A percentile compares a stretch with the other conserved stretches of the same genome.
These are phyloP conservation scores for Fusarium graminum DNA, from an alignment of 2,329 filamentous ascomycete species.

Conservation along the genomic window DNA sequence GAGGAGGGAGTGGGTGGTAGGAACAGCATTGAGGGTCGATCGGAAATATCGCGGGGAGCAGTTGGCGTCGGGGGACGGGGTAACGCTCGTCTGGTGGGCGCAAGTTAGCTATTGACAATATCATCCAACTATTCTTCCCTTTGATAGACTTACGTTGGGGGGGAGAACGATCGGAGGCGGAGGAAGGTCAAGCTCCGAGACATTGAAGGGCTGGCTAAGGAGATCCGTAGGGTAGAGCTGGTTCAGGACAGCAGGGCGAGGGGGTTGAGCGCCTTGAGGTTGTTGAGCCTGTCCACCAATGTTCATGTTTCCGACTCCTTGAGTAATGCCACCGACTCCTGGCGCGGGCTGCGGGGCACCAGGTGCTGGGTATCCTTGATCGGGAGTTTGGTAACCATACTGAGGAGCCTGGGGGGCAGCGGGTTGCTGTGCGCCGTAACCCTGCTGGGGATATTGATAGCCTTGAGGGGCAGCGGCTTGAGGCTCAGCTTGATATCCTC, in stretches of 20 bases:
- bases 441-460: conserved; percentile 60
- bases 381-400: conserved; percentile 76
- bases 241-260: conserved; percentile 73
- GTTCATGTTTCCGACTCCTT: conserved; percentile 88
- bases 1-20: conserved; percentile 89
- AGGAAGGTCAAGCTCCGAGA: conserved; percentile 89
- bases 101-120: conserved; percentile 54
- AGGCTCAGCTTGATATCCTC: conserved; percentile 68
- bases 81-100: conserved; percentile 79
- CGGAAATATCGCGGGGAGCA: conserved; percentile 94
- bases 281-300: conserved; percentile 69
- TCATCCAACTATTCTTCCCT: neutral
- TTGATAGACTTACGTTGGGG: conserved; percentile 78
- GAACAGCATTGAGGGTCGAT: conserved; percentile 93
- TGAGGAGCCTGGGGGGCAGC: conserved; percentile 55
- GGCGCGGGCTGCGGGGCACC: conserved; percentile 52
- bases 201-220: conserved; percentile 92
- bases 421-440: conserved; percentile 60
- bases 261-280: conserved; percentile 55
- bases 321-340: conserved; percentile 77
- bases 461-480: conserved; percentile 56
- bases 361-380: conserved; percentile 73
- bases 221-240: conserved; percentile 94
- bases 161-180: conserved; percentile 93
- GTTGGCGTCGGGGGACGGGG: conserved; percentile 90